phyloP scores from a whole-genome alignment of 305 asterid genomes.

The Galium porrigens region DNA sequence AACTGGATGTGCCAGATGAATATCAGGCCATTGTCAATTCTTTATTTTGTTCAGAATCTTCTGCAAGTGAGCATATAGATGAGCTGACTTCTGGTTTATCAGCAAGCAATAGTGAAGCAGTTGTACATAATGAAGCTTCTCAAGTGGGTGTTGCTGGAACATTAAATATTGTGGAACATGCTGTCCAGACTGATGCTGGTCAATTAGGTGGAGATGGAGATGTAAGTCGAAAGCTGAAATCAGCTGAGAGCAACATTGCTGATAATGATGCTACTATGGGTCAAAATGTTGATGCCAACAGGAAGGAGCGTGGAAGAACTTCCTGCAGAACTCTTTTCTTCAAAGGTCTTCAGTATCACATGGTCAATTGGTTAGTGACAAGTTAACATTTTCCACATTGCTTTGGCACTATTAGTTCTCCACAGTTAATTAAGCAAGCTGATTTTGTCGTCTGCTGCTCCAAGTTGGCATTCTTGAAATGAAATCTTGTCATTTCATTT shows the following conservation, averaged over 20 bases:
- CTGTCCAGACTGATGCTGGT: conserved; percentile 42
- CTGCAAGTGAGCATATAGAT: conserved; percentile 30
- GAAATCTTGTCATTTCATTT: neutral
- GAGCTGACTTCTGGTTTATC: conserved; percentile 27
- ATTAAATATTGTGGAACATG: conserved; percentile 26
- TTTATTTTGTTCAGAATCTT: conserved; percentile 40
- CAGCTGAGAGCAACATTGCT: conserved; percentile 32
- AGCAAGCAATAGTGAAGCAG: conserved; percentile 32
- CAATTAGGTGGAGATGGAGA: conserved; percentile 34
- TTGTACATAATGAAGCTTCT: conserved; percentile 33
- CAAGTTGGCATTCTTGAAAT: neutral
- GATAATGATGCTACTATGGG: conserved; percentile 44
- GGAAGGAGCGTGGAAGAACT: conserved; percentile 63
- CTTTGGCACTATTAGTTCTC: neutral
- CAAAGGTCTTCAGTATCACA: conserved; percentile 80
- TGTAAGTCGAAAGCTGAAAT: conserved; percentile 28
- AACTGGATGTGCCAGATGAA: conserved; percentile 90
- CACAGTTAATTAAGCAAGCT: neutral
- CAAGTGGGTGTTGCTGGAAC: conserved; percentile 30
- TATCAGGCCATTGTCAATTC: conserved; percentile 68
- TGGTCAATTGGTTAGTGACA: conserved; percentile 86
- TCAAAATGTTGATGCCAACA: conserved; percentile 36
- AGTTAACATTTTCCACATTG: conserved; percentile 10
- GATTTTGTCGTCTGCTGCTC: neutral
- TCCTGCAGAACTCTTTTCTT: conserved; percentile 57